Conservation (phyloP, 805 yeast species). For the Metschnikowia cubensis region DNA sequence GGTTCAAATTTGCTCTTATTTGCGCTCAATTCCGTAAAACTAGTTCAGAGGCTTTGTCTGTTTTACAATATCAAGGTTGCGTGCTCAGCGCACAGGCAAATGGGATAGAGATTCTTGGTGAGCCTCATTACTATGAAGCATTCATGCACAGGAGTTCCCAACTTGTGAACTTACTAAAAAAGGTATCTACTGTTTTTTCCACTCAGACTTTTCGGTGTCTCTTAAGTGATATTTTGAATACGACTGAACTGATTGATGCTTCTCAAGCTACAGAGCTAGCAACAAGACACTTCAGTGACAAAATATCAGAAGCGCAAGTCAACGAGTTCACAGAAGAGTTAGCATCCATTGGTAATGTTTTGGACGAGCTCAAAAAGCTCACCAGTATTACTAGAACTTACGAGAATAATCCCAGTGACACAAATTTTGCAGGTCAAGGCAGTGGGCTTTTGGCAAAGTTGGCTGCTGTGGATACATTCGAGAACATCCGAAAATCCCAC, state of each 20-base stretch:
- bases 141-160: conserved; percentile 16
- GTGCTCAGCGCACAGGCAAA: conserved; percentile 29
- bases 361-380: conserved; percentile 22
- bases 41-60: conserved; percentile 55
- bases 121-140: conserved; percentile 30
- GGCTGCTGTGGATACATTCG: conserved; percentile 23
- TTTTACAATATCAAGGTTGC: conserved; percentile 10
- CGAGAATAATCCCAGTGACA: conserved; percentile 3
- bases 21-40: conserved; percentile 67
- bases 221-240: conserved; percentile 12
- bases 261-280: conserved; percentile 22
- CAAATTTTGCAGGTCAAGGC: conserved; percentile 12
- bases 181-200: conserved; percentile 26
- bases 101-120: conserved; percentile 30
- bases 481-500: conserved; percentile 27
- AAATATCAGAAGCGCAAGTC: conserved; percentile 25
- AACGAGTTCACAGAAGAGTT: conserved; percentile 20
- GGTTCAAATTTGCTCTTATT: conserved; percentile 67
- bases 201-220: conserved; percentile 27
- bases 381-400: conserved; percentile 14
- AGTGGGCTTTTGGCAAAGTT: conserved; percentile 24
- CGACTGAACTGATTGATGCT: conserved; percentile 12
- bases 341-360: conserved; percentile 24
- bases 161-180: conserved; percentile 20
- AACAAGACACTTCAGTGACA: conserved; percentile 21